These are phyloP conservation scores for Globisporangium iwayamae DNA, from an alignment of 352 stramenopile species.

Conservation along the genomic window DNA sequence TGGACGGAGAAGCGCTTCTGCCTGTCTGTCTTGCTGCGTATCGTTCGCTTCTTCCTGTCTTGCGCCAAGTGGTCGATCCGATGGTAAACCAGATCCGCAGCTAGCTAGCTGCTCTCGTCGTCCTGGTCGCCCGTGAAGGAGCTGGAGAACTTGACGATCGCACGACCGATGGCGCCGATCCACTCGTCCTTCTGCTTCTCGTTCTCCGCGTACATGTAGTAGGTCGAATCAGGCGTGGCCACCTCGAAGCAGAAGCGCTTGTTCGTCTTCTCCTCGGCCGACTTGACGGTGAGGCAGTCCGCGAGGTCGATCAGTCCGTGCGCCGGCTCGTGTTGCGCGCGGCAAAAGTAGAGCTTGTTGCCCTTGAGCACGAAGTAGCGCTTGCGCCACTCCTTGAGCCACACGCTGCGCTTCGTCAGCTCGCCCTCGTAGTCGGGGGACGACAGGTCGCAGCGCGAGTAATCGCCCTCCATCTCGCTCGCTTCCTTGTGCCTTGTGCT, in stretches of 20 bases:
- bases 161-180: constrained; percentile 94
- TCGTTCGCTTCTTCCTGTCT: no score
- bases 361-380: constrained; percentile 91
- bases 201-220: constrained; percentile 91
- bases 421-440: constrained; percentile 85
- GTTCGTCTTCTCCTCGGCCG: constrained; percentile 90
- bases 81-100: neutral
- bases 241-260: constrained; percentile 91
- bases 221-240: constrained; percentile 83
- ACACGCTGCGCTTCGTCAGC: constrained; percentile 89
- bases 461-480: constrained; percentile 63
- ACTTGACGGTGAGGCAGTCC: constrained; percentile 89
- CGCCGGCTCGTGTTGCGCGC: constrained; percentile 61
- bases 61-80: no score
- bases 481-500: neutral
- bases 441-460: constrained; percentile 71
- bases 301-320: constrained; percentile 89
- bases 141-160: constrained; percentile 97
- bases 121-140: constrained; percentile 94
- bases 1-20: neutral
- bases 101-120: constrained; percentile 39
- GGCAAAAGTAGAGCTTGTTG: constrained; percentile 90
- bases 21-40: neutral
- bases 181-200: constrained; percentile 92
- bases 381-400: constrained; percentile 90